Evolutionary conservation across 2,329 filamentous ascomycete genomes (phyloP), one percentile per base, ranked within the genome.

Genomic region (Pyrenophora seminiperda): DNA sequence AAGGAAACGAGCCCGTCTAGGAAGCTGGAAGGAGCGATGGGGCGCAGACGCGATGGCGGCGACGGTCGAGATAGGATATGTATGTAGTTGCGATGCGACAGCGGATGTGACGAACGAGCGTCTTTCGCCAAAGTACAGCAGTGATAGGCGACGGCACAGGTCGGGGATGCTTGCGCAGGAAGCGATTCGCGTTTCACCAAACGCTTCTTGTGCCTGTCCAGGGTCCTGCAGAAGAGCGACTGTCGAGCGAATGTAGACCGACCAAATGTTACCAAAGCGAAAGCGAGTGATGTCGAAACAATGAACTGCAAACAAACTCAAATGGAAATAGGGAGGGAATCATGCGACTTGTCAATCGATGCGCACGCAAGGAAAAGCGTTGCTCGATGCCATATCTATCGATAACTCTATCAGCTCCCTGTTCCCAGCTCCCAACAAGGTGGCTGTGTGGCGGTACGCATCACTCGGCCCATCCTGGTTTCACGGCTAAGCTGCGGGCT

Each of bases 171-270:
- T 41, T 50, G 42, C 46, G 49, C 42, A 50, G 54, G 59, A 67
- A 59, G 58, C 66, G 61, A 50, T 66, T 62, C 56, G 54, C 58
- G 67, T 71, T 70, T 71, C 67, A 71, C 65, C 63, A 68, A 69
- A 68, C 65, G 65, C 66, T 50, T 46, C 50, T 47, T 53, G 53
- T 45, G 46, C 44, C 54, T 53, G 47, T 20, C 36, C 39, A 39
- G 44, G 36, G 40, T 17, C 46, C 43, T 33, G 18, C 27, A 19
- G 41, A 53, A 9, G 36, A 34, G 5, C 6, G 17, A 13, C 44
- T 39, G 15, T 40, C 51, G 53, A 53, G 29, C 38, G 41, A 53
- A 34, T 43, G 55, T 47, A 42, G 41, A 41, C 34, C 41, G 43
- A 40, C 17, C 6, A n/a, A 7, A 41, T 15, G 27, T 7, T 15